Evolutionary conservation across 2,329 filamentous ascomycete genomes (phyloP), one percentile per base, ranked within the genome.

Genomic region (Talaromyces rugulosus): DNA sequence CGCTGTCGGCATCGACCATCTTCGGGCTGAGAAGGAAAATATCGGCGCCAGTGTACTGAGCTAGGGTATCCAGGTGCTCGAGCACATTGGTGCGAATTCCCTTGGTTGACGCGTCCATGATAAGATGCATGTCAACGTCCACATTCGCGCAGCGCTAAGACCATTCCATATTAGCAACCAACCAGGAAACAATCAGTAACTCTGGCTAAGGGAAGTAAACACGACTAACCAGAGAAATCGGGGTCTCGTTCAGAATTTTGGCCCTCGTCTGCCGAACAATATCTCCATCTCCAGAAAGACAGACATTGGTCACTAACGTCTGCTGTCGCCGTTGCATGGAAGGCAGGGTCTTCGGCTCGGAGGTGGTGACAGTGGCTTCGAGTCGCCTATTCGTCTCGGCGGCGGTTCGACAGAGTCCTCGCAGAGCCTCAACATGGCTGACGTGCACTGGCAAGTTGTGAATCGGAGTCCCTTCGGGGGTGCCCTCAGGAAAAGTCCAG

Each of bases 1-100:
- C 87, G 52, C 89, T 87, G 68, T 96, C 88, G 12, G 91, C 89
- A 72, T 88, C 85, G 31, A 89, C 88, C 66, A 93, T 84, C 77
- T 96, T 96, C 4, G 95, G 93, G 62, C 92, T 93, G 57, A 99
- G 85, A 56, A 99, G 82, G 77, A 99, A 99, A 68, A 99, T 96
- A 76, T 99, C 95, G 59, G 96, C 94, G 58, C 95, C 95, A 64
- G 93, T 97, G 72, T 90, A 96, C 67, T 83, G 85, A 11, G 95
- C 91, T 71, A 96, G 89, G 65, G 89, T 88, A 76, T 98, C 92
- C 68, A 99, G 85, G 70, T 94, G 91, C 65, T 92, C 87, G 58
- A 93, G 86, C 31, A 97, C 90, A 55, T 87, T 85, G 65, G 87
- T 84, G 73, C 91, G 87, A 63, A 96, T 83, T 52, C 88, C 86